Evolutionary conservation across 495 filamentous ascomycete species (phyloP).

Genomic region (Trichoderma gamsii): DNA sequence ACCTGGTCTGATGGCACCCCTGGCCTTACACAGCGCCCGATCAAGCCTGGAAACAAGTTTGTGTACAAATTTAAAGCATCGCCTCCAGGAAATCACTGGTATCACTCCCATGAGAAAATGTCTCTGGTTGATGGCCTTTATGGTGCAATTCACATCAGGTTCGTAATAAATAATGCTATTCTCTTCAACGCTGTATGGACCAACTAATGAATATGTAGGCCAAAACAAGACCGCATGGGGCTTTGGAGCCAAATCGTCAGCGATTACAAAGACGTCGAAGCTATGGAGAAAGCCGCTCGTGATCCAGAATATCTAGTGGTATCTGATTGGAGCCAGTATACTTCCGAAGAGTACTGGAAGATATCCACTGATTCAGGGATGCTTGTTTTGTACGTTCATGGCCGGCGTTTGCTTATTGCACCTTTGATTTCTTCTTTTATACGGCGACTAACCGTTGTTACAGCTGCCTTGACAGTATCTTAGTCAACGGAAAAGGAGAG

Average conservation of each 20-base stretch:
- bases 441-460: background rate
- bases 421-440: background rate
- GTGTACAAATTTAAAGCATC: background rate
- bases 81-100: slow-evolving; percentile 1
- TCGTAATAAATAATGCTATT: background rate
- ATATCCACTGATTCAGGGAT: background rate
- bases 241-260: background rate
- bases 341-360: background rate
- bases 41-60: background rate
- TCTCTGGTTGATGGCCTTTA: background rate
- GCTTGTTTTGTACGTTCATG: background rate
- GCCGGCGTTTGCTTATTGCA: background rate
- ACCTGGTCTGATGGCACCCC: background rate
- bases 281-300: background rate
- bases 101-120: background rate
- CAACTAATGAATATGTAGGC: background rate
- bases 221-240: background rate
- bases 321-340: slow-evolving; percentile 6
- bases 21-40: background rate
- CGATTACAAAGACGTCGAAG: background rate
- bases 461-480: background rate
- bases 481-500: background rate
- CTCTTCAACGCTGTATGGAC: background rate
- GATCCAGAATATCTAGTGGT: background rate
- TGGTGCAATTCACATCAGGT: slow-evolving; percentile 1